phyloP scores from a whole-genome alignment of 2,329 filamentous ascomycete species.

The Curvularia sp. region DNA sequence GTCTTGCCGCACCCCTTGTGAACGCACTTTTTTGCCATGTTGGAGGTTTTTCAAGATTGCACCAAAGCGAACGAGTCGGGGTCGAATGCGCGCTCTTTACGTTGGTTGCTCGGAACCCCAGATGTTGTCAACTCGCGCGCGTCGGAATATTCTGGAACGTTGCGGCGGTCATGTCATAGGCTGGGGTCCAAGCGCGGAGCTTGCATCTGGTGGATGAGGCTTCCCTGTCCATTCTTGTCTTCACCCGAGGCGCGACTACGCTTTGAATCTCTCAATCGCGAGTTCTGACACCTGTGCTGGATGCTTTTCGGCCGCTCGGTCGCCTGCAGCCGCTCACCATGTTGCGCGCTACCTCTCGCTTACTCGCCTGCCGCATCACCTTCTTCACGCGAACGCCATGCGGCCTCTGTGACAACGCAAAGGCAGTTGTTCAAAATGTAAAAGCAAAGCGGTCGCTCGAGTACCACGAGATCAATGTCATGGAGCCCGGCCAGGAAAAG shows the following conservation, averaged over 20 bases:
- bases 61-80: constrained; percentile 11
- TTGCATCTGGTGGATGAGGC: constrained; percentile 4
- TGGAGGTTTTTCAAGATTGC: neutral
- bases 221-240: constrained; percentile 8
- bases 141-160: constrained; percentile 49
- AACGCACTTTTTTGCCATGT: constrained; percentile 85
- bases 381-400: constrained; percentile 77
- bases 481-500: constrained; percentile 65
- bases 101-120: constrained; percentile 15
- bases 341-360: constrained; percentile 43
- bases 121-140: constrained; percentile 21
- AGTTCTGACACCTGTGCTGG: constrained; percentile 1
- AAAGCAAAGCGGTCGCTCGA: constrained; percentile 71
- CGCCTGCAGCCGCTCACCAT: constrained; percentile 23
- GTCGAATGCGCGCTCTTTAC: constrained; percentile 16
- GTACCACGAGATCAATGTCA: constrained; percentile 73
- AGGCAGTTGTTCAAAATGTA: constrained; percentile 70
- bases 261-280: neutral
- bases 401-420: constrained; percentile 73
- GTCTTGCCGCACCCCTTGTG: constrained; percentile 94
- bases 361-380: constrained; percentile 65
- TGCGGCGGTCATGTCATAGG: constrained; percentile 35
- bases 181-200: constrained; percentile 23
- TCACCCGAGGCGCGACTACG: neutral
- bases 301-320: constrained; percentile 2